A percentile compares a stretch with the other conserved stretches of the same genome.
Conservation (phyloP, 78 protist species). For the Monosiga brevicollis region DNA sequence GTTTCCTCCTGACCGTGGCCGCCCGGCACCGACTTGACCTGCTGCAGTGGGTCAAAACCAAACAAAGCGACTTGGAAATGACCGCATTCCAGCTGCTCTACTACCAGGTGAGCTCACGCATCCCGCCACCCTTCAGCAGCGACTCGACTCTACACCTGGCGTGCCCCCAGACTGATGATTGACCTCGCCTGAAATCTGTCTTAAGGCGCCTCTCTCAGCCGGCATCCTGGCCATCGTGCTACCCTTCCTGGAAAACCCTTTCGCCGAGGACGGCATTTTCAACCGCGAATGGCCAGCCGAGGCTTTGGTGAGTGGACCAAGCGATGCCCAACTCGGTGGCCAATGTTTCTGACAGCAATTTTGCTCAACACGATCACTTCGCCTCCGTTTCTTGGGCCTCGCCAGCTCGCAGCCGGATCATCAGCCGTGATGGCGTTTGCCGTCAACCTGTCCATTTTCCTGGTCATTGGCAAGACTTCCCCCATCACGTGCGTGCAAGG, state of each 20-base stretch:
- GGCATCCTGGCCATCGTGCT: background rate
- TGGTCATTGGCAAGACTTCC: slow-evolving; percentile 41
- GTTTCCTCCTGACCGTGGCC: background rate
- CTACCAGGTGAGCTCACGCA: slow-evolving; percentile 16
- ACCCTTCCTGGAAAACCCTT: background rate
- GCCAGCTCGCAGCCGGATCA: background rate
- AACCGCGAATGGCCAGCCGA: background rate
- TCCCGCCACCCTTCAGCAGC: background rate
- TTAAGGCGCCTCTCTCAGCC: background rate
- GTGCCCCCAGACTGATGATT: background rate
- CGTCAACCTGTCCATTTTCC: slow-evolving; percentile 36
- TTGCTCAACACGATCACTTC: background rate
- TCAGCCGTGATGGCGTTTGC: slow-evolving; percentile 23
- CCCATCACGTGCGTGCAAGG: slow-evolving; percentile 27
- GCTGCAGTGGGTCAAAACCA: slow-evolving; percentile 25
- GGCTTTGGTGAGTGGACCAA: background rate
- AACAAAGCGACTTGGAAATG: slow-evolving; percentile 24
- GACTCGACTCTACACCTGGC: background rate
- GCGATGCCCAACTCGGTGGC: too few species aligned
- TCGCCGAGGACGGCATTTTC: background rate
- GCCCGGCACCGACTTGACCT: too few species aligned
- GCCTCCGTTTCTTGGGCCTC: background rate
- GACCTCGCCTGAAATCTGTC: background rate
- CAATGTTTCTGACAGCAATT: too few species aligned
- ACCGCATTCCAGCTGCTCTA: slow-evolving; percentile 27